phyloP scores from a whole-genome alignment of 257 asterid species.

The Knoxia roxburghii region DNA sequence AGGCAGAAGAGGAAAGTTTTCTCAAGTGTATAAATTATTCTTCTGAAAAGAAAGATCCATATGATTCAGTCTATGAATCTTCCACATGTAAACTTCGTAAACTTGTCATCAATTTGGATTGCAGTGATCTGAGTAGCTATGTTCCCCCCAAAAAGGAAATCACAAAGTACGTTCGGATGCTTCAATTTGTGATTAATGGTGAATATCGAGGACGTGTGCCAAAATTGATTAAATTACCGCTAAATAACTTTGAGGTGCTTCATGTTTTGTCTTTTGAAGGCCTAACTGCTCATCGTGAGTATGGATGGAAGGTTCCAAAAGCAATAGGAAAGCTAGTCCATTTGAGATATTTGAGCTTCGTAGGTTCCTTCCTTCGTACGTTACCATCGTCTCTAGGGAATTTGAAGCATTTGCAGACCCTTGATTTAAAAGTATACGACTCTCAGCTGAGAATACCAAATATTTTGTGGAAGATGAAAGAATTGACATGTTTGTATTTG shows the following conservation, averaged over 20 bases:
- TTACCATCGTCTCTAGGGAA: slow-evolving; percentile 16
- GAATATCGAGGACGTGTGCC: neutral
- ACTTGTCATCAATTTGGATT: neutral
- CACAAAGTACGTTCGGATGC: neutral
- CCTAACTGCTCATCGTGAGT: too few relatives aligned
- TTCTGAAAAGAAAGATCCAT: too few relatives aligned
- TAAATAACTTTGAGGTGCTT: slow-evolving; percentile 1
- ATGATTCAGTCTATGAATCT: neutral
- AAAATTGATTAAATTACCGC: neutral
- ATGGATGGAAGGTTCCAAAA: neutral
- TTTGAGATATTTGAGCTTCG: slow-evolving; percentile 20
- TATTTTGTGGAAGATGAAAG: slow-evolving; percentile 4
- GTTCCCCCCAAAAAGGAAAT: neutral
- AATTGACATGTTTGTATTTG: slow-evolving; percentile 11
- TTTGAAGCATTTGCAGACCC: slow-evolving; percentile 14
- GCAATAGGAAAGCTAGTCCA: slow-evolving; percentile 15
- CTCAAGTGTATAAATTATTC: neutral
- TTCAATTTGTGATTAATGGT: neutral
- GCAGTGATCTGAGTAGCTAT: neutral
- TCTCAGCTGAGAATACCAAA: neutral
- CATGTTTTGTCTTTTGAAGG: neutral
- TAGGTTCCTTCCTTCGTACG: neutral
- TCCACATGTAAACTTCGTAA: neutral
- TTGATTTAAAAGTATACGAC: slow-evolving; percentile 17
- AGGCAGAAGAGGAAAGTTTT: slow-evolving; percentile 15